These are phyloP conservation scores for Margaritispora aquatica DNA, from an alignment of 495 filamentous ascomycete species.

Conservation along the genomic window DNA sequence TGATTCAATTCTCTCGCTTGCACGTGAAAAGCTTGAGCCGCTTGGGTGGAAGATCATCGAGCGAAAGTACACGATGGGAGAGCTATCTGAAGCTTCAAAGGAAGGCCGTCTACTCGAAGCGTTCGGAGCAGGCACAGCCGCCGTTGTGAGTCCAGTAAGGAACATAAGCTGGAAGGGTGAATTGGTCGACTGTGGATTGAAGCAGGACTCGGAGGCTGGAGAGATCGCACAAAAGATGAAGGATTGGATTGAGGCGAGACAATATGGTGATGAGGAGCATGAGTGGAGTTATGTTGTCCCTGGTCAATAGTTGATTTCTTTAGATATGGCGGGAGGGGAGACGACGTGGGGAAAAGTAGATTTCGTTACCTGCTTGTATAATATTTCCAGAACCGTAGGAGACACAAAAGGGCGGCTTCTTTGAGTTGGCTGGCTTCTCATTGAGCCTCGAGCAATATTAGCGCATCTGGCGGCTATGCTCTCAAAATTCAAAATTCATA, in stretches of 20 bases:
- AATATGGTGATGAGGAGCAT: constrained; percentile 90
- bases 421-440: background rate
- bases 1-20: constrained; percentile 78
- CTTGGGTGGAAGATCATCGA: constrained; percentile 86
- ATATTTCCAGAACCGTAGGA: background rate
- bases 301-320: background rate
- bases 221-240: constrained; percentile 81
- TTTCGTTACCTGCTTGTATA: no score
- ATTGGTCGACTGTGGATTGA: constrained; percentile 71
- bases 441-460: background rate
- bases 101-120: constrained; percentile 88
- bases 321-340: background rate
- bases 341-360: no score
- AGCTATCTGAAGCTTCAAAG: constrained; percentile 68
- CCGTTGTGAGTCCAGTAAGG: constrained; percentile 74
- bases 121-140: constrained; percentile 90
- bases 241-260: constrained; percentile 89
- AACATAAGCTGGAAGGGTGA: constrained; percentile 79
- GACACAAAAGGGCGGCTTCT: no score
- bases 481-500: background rate
- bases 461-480: background rate
- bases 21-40: constrained; percentile 71
- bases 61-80: constrained; percentile 82
- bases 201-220: constrained; percentile 74
- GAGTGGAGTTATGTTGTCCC: constrained; percentile 59